Evolutionary conservation across 176 grass and related monocot genomes (phyloP).

Genomic region (Echinochloa phyllopogon): DNA sequence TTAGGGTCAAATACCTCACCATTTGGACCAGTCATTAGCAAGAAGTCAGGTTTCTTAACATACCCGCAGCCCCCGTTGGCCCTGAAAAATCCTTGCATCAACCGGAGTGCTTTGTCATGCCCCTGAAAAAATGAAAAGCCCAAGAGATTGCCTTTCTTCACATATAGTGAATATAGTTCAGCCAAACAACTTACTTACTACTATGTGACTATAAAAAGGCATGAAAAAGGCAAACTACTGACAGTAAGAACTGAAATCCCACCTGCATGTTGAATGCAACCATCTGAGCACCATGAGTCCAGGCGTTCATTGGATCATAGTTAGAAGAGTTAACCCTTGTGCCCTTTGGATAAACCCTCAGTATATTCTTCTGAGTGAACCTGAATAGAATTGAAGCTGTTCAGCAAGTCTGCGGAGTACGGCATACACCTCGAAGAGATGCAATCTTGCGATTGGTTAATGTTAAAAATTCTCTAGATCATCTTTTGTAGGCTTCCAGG

Average conservation of each 20-base stretch:
- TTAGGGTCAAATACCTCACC: conserved; percentile 79
- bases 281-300: conserved; percentile 94
- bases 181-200: not conserved
- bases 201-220: not conserved
- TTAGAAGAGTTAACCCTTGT: conserved; percentile 88
- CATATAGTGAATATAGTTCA: not conserved
- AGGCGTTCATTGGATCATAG: conserved; percentile 82
- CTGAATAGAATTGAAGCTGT: conserved; percentile 45
- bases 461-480: not conserved
- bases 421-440: not conserved
- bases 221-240: not conserved
- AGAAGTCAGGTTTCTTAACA: conserved; percentile 85
- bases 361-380: conserved; percentile 91
- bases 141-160: not conserved
- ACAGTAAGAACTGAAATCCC: not conserved
- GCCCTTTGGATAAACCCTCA: conserved; percentile 90
- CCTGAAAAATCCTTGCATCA: conserved; percentile 98
- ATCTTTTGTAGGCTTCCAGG: not conserved
- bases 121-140: conserved; percentile 47
- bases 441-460: not conserved
- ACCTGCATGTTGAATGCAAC: conserved; percentile 99
- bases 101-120: conserved; percentile 70
- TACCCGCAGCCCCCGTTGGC: conserved; percentile 91
- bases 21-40: conserved; percentile 59
- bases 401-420: not conserved